phyloP scores from a whole-genome alignment of 2,329 filamentous ascomycete genomes.

The Xylariaceae sp. region DNA sequence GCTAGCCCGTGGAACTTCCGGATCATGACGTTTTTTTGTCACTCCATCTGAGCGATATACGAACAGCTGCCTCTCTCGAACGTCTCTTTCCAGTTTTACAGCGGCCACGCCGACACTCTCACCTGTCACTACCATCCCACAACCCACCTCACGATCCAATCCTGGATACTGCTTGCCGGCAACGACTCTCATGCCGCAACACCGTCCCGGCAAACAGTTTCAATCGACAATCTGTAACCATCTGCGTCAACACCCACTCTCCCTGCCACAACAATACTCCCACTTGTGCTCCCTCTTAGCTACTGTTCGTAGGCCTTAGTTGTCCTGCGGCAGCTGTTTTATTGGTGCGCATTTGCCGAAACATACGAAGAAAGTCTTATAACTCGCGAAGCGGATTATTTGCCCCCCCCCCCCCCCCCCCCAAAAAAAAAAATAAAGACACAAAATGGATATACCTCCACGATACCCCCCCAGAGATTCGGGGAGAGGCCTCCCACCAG shows the following conservation, averaged over 20 bases:
- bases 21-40: slow-evolving; percentile 14
- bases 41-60: slow-evolving; percentile 8
- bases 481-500: slow-evolving; percentile 26
- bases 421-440: background rate
- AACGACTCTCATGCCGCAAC: background rate
- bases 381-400: slow-evolving; percentile 12
- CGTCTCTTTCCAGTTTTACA: slow-evolving; percentile 10
- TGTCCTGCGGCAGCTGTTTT: slow-evolving; percentile 17
- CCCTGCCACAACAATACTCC: background rate
- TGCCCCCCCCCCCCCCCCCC: background rate
- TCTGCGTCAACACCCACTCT: background rate
- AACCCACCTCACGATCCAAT: slow-evolving; percentile 1
- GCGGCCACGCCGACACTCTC: slow-evolving; percentile 2
- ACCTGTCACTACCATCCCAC: slow-evolving; percentile 8
- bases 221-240: slow-evolving; percentile 6
- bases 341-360: slow-evolving; percentile 20
- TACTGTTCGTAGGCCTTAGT: slow-evolving; percentile 5
- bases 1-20: slow-evolving; percentile 1
- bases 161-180: background rate
- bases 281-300: slow-evolving; percentile 3
- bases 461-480: slow-evolving; percentile 29
- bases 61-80: slow-evolving; percentile 7
- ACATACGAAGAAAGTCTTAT: slow-evolving; percentile 8
- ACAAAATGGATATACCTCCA: slow-evolving; percentile 29
- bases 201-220: background rate